Percentiles rank a stretch among this genome's conserved stretches.
These are phyloP conservation scores for Phoenix dactylifera DNA, from an alignment of 176 grass and related monocot species.

Conservation along the genomic window DNA sequence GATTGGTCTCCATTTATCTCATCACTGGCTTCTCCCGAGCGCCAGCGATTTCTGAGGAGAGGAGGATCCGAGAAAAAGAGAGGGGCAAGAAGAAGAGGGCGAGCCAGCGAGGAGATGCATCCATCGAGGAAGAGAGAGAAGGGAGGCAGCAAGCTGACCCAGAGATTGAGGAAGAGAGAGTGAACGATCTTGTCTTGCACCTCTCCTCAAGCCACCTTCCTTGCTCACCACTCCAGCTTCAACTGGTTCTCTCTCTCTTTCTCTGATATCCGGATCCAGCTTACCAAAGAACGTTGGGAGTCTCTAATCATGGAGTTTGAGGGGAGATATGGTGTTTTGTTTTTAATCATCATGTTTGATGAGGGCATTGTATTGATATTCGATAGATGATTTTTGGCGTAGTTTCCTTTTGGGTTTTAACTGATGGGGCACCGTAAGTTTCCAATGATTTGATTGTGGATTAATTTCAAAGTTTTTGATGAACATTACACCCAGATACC, in stretches of 20 bases:
- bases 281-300: too few species aligned
- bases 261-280: neutral
- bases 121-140: conserved; percentile 31
- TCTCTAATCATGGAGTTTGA: too few species aligned
- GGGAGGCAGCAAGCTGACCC: conserved; percentile 26
- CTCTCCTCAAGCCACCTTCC: conserved; percentile 32
- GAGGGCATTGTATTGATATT: too few species aligned
- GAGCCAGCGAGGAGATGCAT: conserved; percentile 6
- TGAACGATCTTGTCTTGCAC: conserved; percentile 24
- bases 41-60: neutral
- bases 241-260: conserved; percentile 34
- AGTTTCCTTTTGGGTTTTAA: too few species aligned
- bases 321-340: too few species aligned
- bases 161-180: conserved; percentile 19
- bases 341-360: too few species aligned
- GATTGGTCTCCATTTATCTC: neutral
- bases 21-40: neutral
- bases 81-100: neutral
- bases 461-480: too few species aligned
- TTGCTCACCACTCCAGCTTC: conserved; percentile 38
- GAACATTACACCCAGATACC: too few species aligned
- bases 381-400: too few species aligned
- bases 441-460: too few species aligned
- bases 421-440: too few species aligned
- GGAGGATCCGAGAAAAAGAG: conserved; percentile 12